Evolutionary conservation across 495 filamentous ascomycete genomes (phyloP).

Genomic region (Aspergillus sparsus): DNA sequence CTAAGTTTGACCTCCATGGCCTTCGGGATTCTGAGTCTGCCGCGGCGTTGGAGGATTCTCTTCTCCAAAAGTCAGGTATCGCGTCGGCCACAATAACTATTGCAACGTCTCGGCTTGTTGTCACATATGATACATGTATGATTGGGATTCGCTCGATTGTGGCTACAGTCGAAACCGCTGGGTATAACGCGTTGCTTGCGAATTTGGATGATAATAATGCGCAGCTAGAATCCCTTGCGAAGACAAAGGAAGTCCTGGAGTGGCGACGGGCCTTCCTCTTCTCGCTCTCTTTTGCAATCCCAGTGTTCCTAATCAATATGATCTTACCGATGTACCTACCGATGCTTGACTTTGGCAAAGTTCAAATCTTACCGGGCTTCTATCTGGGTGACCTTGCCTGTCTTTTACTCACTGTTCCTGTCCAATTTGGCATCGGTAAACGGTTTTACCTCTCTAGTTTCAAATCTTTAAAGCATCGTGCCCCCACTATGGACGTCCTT

Average conservation of each 20-base stretch:
- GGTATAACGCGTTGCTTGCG: conserved; percentile 85
- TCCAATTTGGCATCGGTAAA: conserved; percentile 95
- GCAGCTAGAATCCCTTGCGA: conserved; percentile 91
- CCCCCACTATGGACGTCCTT: conserved; percentile 97
- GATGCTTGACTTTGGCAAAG: conserved; percentile 68
- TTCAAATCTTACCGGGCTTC: conserved; percentile 67
- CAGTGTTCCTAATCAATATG: conserved; percentile 94
- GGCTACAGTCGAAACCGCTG: conserved; percentile 72
- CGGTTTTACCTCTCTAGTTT: conserved; percentile 91
- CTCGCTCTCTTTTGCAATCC: conserved; percentile 78
- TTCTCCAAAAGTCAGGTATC: conserved; percentile 69
- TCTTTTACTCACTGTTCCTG: conserved; percentile 78
- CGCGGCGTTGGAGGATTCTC: conserved; percentile 65
- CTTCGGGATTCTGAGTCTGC: conserved; percentile 69
- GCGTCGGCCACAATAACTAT: conserved; percentile 70
- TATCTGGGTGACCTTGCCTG: conserved; percentile 88
- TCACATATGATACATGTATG: conserved; percentile 68
- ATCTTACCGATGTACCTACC: conserved; percentile 78
- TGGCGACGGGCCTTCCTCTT: conserved; percentile 80
- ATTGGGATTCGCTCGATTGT: conserved; percentile 82
- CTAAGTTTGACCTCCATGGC: conserved; percentile 84
- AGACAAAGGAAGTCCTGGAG: conserved; percentile 92
- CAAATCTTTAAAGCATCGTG: conserved; percentile 83
- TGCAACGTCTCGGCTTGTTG: conserved; percentile 62
- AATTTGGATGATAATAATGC: conserved; percentile 96